Conservation (phyloP, 1,284 basidiomycete genomes). For the Puccinia hordei region DNA sequence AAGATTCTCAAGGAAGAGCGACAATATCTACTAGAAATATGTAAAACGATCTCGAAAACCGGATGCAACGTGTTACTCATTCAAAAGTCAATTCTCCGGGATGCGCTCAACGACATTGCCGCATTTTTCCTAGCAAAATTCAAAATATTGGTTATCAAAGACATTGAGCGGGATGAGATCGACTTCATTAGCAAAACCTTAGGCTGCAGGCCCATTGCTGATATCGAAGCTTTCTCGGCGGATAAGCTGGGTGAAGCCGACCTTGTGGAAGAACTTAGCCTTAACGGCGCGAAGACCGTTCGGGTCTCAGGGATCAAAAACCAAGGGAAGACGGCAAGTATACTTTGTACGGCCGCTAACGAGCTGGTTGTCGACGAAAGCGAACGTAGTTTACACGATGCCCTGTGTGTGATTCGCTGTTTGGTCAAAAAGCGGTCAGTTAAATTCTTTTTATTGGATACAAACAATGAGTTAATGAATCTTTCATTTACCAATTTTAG, state of each 20-base stretch:
- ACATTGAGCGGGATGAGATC: conserved; percentile 98
- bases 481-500: conserved; percentile 62
- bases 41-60: conserved; percentile 99
- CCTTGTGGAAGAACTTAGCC: conserved; percentile 85
- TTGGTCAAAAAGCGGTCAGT: conserved; percentile 93
- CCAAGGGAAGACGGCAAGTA: conserved; percentile 88
- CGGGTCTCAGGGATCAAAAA: conserved; percentile 94
- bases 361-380: conserved; percentile 93
- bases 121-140: conserved; percentile 97
- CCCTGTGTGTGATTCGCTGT: conserved; percentile 95
- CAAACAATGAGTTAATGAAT: conserved; percentile 1
- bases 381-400: conserved; percentile 96
- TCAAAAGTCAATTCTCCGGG: conserved; percentile 97
- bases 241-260: conserved; percentile 98
- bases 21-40: conserved; percentile 95
- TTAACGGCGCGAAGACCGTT: conserved; percentile 86
- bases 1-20: conserved; percentile 99
- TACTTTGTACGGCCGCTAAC: conserved; percentile 94
- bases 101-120: conserved; percentile 98
- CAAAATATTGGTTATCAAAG: conserved; percentile 95
- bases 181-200: conserved; percentile 94
- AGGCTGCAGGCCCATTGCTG: conserved; percentile 92
- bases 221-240: conserved; percentile 97
- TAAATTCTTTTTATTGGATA: neutral
- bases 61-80: conserved; percentile 98